Percentiles rank a stretch among this genome's conserved stretches.
Conservation (phyloP, 2,329 filamentous ascomycete species). For the Fonsecaea multimorphosa region DNA sequence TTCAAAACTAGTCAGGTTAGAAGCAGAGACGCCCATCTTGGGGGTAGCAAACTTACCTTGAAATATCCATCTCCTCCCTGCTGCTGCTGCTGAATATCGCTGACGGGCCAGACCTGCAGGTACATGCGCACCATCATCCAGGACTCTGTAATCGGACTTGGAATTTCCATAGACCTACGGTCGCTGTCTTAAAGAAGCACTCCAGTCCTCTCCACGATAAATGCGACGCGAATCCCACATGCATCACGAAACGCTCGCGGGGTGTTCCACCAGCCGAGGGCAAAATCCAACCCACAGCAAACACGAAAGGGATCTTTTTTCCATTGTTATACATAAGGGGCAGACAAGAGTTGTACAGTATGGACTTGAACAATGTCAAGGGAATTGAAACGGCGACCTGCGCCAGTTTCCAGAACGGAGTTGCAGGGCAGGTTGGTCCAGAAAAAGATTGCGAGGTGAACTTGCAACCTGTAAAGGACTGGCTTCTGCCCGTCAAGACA, state of each 20-base stretch:
- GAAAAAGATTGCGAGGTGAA: slow-evolving; percentile 9
- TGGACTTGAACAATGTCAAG: slow-evolving; percentile 10
- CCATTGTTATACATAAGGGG: slow-evolving; percentile 15
- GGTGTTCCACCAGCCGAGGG: not conserved
- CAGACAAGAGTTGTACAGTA: slow-evolving; percentile 19
- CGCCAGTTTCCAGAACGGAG: slow-evolving; percentile 21
- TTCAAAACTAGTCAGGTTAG: not conserved
- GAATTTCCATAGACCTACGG: not conserved
- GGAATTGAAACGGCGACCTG: slow-evolving; percentile 19
- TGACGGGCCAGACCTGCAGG: not conserved
- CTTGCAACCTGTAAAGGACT: slow-evolving; percentile 5
- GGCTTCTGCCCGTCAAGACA: slow-evolving; percentile 6
- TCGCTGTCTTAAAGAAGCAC: not conserved
- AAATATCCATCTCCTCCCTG: not conserved
- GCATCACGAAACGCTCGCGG: not conserved
- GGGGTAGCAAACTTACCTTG: slow-evolving; percentile 1
- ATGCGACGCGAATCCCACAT: not conserved
- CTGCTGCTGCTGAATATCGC: not conserved
- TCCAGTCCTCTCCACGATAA: not conserved
- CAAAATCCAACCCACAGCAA: not conserved
- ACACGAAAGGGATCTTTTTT: not conserved
- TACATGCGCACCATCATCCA: not conserved
- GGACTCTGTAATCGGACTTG: not conserved
- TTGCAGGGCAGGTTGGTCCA: slow-evolving; percentile 3
- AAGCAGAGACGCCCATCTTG: not conserved